Conservation (phyloP, 108 stramenopile species). For the Cyclostephanos invisitatus region DNA sequence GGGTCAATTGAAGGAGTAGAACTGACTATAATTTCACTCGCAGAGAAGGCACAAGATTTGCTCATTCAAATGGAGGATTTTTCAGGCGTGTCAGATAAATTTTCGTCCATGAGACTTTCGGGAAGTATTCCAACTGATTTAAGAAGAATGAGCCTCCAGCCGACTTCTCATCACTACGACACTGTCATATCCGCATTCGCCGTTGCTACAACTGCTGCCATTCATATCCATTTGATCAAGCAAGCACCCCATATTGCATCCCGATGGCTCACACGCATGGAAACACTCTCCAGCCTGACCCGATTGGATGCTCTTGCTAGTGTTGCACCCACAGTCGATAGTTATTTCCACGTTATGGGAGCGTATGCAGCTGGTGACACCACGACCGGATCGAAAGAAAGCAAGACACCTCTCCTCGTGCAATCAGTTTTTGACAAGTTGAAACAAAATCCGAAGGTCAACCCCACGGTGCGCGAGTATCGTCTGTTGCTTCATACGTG, state of each 20-base stretch:
- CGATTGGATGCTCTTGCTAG: constrained; percentile 16
- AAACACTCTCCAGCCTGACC: constrained; percentile 21
- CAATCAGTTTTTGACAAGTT: constrained; percentile 53
- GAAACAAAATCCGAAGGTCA: constrained; percentile 26
- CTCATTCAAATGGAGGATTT: constrained; percentile 49
- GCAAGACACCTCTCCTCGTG: constrained; percentile 32
- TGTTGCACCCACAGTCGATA: constrained; percentile 43
- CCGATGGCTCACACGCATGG: constrained; percentile 52
- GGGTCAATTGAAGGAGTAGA: constrained; percentile 8
- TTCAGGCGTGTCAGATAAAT: constrained; percentile 47
- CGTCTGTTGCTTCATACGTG: constrained; percentile 68
- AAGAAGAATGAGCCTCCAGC: constrained; percentile 25
- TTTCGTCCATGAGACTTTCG: constrained; percentile 40
- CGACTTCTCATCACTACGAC: constrained; percentile 49
- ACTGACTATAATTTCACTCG: constrained; percentile 22
- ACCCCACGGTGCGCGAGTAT: constrained; percentile 42
- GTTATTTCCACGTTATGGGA: constrained; percentile 49
- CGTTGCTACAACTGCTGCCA: constrained; percentile 37
- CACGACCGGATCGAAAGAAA: constrained; percentile 3
- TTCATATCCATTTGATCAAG: constrained; percentile 22
- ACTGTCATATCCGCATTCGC: constrained; percentile 33
- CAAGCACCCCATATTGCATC: constrained; percentile 43
- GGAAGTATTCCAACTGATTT: constrained; percentile 11
- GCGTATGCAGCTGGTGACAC: constrained; percentile 30
- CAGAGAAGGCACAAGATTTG: constrained; percentile 42